Evolutionary conservation across 495 filamentous ascomycete genomes (phyloP), one percentile per base, ranked within the genome.

Genomic region (Neurospora sp.): DNA sequence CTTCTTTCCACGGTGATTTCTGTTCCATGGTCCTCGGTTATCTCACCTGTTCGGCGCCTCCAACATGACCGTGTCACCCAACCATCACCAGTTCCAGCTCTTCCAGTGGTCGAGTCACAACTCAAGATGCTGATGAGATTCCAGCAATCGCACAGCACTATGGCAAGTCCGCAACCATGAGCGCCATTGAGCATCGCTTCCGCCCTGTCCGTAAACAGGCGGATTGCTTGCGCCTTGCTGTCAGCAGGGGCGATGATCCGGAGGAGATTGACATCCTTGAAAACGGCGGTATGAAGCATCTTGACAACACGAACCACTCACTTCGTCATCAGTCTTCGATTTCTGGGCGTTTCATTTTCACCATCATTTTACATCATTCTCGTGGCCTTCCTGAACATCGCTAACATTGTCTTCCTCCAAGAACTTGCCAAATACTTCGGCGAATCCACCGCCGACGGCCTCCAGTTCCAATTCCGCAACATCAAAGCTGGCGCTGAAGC

Each of bases 391-490:
- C 16, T 70, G 35, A 18, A 69, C 46, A 12, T 62, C 12, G 23
- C 23, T 54, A 72, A 35, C 42, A 20, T 70, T 74, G 40, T 73
- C 23, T 54, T 20, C 54, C 14, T 12, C 49, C 71, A 72, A 86
- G 85, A 84, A 41, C 82, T 86, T 10, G 83, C 83, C 40, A 81
- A 81, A 69, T 77, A 80, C 39, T 86, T 81, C 70, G 85, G 85
- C 4, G 82, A 81, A 16, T 84, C 82, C 6, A 86, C 85, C 1
- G 66, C 79, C 0, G 77, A 76, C 8, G 85, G 85, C 4, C 75
- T 89, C 1, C 77, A 83, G 20, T 87, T 85, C 78, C 84, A 84
- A 38, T 86, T 87, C 73, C 81, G 86, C 0, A 75, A 75, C 8
- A 79, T 87, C 77, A 88, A 85, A 74, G 42, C 77, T 77, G 20